phyloP scores from a whole-genome alignment of 2,329 filamentous ascomycete species.

The Akanthomyces lecanii region DNA sequence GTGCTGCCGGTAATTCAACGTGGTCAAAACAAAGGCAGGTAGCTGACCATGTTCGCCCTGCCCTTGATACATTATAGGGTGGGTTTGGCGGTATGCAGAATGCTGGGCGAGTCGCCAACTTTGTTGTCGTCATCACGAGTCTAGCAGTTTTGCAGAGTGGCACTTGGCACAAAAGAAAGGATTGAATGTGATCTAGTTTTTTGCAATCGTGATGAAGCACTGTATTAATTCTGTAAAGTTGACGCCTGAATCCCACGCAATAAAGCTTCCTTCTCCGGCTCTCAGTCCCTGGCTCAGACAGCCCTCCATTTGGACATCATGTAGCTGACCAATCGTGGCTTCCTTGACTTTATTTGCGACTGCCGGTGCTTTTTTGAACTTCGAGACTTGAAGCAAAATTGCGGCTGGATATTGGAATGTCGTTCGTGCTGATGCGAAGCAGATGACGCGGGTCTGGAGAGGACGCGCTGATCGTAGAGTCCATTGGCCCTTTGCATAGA shows the following conservation, averaged over 20 bases:
- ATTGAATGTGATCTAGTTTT: not conserved
- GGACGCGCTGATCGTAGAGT: too few species aligned
- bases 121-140: not conserved
- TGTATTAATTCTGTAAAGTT: not conserved
- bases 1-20: too few species aligned
- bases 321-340: not conserved
- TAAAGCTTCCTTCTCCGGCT: not conserved
- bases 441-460: not conserved
- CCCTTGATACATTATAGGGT: not conserved
- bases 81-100: not conserved
- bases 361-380: not conserved
- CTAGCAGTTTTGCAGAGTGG: too few species aligned
- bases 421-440: too few species aligned
- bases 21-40: not conserved
- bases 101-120: not conserved
- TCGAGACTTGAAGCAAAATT: constrained; percentile 10
- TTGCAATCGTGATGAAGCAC: not conserved
- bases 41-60: not conserved
- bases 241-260: not conserved
- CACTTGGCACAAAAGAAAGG: too few species aligned
- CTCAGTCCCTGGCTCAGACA: not conserved
- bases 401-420: not conserved
- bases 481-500: not conserved
- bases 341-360: not conserved
- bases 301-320: constrained; percentile 15